Conservation (phyloP, 345 rosid genomes). For the Eucalyptus curtisii region DNA sequence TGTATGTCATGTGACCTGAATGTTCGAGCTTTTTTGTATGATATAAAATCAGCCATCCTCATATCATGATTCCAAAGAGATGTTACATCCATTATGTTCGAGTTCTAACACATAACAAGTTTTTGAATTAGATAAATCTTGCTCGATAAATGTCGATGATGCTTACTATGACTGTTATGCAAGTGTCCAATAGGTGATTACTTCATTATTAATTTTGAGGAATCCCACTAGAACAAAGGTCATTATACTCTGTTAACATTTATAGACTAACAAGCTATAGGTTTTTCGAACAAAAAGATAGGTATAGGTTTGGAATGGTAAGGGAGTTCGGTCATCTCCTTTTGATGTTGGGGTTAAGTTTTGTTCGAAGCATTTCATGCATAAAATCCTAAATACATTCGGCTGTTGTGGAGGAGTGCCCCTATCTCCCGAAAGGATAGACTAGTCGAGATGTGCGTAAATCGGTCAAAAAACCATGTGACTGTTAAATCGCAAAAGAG, state of each 20-base stretch:
- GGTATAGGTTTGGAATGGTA: not conserved
- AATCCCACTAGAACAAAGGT: not conserved
- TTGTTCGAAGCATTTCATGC: not conserved
- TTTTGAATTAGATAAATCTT: not conserved
- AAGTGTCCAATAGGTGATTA: not conserved
- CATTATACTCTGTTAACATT: not conserved
- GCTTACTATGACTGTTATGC: not conserved
- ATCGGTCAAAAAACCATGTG: not conserved
- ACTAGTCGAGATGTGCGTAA: not conserved
- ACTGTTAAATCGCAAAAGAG: not conserved
- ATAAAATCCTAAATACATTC: not conserved
- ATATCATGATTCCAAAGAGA: not conserved
- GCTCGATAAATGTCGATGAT: not conserved
- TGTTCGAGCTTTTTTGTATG: too few species aligned
- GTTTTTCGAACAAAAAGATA: too few species aligned
- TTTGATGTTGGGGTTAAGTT: not conserved
- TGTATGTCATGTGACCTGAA: too few species aligned
- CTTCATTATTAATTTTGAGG: not conserved
- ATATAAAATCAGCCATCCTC: too few species aligned
- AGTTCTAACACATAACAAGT: not conserved
- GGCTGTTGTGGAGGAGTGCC: rapidly evolving
- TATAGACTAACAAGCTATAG: not conserved
- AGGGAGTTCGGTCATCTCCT: not conserved
- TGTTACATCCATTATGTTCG: too few species aligned
- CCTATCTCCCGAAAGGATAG: rapidly evolving